Evolutionary conservation across 257 asterid species (phyloP).

Genomic region (Voacanga thouarsii): DNA sequence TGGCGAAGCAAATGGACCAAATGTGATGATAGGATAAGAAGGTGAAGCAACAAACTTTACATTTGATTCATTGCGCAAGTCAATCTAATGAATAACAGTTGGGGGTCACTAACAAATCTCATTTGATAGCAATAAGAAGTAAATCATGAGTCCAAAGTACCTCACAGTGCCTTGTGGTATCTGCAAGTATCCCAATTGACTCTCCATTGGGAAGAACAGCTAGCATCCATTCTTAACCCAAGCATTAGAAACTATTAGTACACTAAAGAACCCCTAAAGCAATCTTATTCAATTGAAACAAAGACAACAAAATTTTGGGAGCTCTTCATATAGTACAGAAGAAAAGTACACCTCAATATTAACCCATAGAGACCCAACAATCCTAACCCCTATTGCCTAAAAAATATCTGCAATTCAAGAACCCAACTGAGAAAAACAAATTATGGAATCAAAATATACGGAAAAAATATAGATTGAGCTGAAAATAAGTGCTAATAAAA

Average conservation of each 20-base stretch:
- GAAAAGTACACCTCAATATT: no score
- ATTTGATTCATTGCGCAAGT: constrained; percentile 61
- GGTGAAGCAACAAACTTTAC: constrained; percentile 56
- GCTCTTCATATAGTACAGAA: no score
- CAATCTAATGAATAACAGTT: constrained; percentile 55
- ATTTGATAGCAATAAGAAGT: not conserved
- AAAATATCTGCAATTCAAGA: not conserved
- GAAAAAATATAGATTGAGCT: not conserved
- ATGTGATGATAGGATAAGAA: constrained; percentile 73
- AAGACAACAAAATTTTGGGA: no score
- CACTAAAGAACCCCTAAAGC: not conserved
- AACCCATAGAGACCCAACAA: not conserved
- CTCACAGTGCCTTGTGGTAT: constrained; percentile 89
- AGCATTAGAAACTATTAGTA: not conserved
- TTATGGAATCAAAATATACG: not conserved
- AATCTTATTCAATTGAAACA: not conserved
- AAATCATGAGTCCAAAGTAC: constrained; percentile 36
- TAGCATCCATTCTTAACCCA: constrained; percentile 53
- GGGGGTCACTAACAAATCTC: constrained; percentile 18
- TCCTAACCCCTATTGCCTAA: not conserved
- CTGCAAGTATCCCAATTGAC: constrained; percentile 91
- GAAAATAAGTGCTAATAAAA: no score
- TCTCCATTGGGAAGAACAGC: constrained; percentile 85
- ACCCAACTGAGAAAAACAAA: not conserved
- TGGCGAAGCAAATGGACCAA: constrained; percentile 94